Base-by-base conservation (phyloP, 1,139 yeast genomes). In the Candida sanyaensis region DNA sequence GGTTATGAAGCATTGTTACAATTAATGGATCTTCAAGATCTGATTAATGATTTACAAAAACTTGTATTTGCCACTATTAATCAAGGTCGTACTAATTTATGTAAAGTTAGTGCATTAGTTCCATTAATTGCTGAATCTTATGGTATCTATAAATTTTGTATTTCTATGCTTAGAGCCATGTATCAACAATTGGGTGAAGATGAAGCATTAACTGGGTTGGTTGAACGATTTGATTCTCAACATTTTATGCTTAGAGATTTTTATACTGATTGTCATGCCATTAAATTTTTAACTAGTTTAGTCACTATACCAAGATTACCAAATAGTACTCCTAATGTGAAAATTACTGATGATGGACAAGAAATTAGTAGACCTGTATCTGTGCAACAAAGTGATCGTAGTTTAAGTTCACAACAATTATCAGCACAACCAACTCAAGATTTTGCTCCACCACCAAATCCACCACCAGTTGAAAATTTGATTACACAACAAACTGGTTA, bases 101-200 rank as follows among this genome's bases (percentile, higher is more conserved):
- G 96, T 65, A 86, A 88, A 56, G 87, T 90, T 13, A 82, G 96
- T 50, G 91, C 97, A 0, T 73, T 93, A 58, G 96, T 92, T 40
- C 97, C 98, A 3, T 76, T 92, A 67, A 89, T 92, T 48, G 82
- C 96, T n/a, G 99, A 93, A 64, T 81, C 96, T 3, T 92, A 90
- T 62, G 98, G 98, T 37, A 90, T 93, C 53, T 89, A 91, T 69
- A 87, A 91, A 64, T 93, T 92, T 60, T 75, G 88, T 53, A 87
- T 92, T 8, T 86, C 96, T 5, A 91, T 93, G 98, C 73, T 92
- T 55, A 81, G 97, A 56, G 97, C 96, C 0, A 77, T 93, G 83
- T 83, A 88, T 60, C 84, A 81, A 54, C 84, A 88, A 55, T 79
- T 92, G 46, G 89, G 86, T 40, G 85, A 83, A 38, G 88, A 82